phyloP scores from a whole-genome alignment of 768 basidiomycete genomes.

The Artomyces pyxidatus region DNA sequence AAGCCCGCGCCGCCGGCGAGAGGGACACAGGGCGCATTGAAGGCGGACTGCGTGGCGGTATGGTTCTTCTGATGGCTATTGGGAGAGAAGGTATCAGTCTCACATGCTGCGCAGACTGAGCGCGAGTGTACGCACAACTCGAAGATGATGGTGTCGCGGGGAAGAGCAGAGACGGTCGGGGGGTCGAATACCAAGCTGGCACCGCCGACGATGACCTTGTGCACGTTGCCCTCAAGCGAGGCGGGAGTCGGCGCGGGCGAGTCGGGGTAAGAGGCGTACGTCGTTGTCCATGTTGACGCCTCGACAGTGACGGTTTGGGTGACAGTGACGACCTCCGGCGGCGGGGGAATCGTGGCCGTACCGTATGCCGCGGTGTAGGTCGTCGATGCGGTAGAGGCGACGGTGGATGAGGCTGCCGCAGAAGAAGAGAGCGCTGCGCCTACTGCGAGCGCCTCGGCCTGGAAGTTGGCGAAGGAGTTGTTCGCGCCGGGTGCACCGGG shows the following conservation, averaged over 20 bases:
- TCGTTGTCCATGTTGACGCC: constrained; percentile 44
- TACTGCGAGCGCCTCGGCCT: background rate
- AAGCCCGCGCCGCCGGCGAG: constrained; percentile 36
- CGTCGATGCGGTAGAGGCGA: constrained; percentile 15
- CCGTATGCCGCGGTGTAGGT: constrained; percentile 41
- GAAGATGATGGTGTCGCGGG: constrained; percentile 50
- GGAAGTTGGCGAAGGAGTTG: constrained; percentile 6
- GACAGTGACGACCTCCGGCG: constrained; percentile 32
- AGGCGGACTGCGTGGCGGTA: constrained; percentile 54
- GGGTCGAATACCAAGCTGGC: constrained; percentile 42
- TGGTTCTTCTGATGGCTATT: constrained; percentile 59
- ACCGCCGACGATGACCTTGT: constrained; percentile 51
- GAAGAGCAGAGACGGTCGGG: constrained; percentile 37
- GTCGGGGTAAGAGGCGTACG: constrained; percentile 46
- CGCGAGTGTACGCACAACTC: constrained; percentile 56
- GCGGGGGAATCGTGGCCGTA: constrained; percentile 42
- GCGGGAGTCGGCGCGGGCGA: constrained; percentile 49
- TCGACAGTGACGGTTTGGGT: constrained; percentile 36
- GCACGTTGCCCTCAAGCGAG: constrained; percentile 36
- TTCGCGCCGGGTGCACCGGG: background rate
- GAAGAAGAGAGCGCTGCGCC: constrained; percentile 11
- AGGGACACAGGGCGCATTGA: constrained; percentile 51
- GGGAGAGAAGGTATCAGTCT: background rate
- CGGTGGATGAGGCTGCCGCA: constrained; percentile 17
- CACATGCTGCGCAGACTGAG: too few relatives aligned